Base-by-base conservation (phyloP, 331 rosid genomes). In the Saraca asoca region DNA sequence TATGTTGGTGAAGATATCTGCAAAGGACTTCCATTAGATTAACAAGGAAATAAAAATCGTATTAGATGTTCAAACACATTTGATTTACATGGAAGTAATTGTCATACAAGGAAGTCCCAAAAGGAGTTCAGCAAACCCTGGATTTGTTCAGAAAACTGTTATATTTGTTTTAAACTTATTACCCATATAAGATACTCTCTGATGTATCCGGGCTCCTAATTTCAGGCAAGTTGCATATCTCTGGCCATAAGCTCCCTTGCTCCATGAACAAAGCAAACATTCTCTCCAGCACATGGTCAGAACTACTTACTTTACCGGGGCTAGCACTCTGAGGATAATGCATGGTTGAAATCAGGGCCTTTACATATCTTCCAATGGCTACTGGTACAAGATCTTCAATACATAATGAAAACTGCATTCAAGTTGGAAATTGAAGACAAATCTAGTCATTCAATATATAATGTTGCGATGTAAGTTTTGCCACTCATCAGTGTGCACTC, bases 351-450 rank as follows among this genome's bases (percentile, higher is more conserved):
- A 87, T 62, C 64, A 93, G 81, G 65, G 87, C 91, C 75, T 87
- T 87, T 54, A 90, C 64, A 38, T 89, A 82, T 78, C 89, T 84
- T 67, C 95, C 98, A 15, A 90, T 87, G 69, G 96, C 95, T 65
- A 87, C 90, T 7, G 98, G 98, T 59, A 93, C 95, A 78, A 93
- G 84, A 90, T 93, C 98, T 85, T 93, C 98, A 77, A 90, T 77
- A 76, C 98, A 93, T 67, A 93, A 80, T 57, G 98, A 86, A 74
- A 93, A 93, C 98, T 93, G 94, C 74, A 74, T 66, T 62, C 68
- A 51, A 6, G 53, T 64, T 48, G 53, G 55, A 80, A 45, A 70
- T 77, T 20, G 56, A 74, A 80, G 44, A 50, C 58, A 81, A 45
- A 64, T 63, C 51, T 64, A 52, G 62, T 61, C 46, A 62, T 46